phyloP scores from a whole-genome alignment of 371 early-diverging fungal genomes.

The Mucor plumbeus region DNA sequence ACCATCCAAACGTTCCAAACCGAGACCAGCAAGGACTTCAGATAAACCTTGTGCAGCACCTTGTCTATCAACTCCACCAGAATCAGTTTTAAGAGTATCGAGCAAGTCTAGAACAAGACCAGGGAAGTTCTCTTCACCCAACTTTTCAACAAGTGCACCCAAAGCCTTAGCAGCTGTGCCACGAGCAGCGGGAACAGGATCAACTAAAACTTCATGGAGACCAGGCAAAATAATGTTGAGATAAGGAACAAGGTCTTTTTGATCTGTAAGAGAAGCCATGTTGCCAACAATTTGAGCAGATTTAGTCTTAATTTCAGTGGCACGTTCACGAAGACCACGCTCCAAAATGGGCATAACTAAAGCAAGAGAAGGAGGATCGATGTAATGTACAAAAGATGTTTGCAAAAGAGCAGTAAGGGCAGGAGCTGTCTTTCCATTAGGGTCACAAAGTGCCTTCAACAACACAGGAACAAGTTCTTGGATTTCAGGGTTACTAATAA shows the following conservation, averaged over 20 bases:
- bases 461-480: constrained; percentile 87
- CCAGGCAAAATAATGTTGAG: constrained; percentile 82
- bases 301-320: constrained; percentile 89
- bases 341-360: constrained; percentile 93
- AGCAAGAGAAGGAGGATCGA: constrained; percentile 96
- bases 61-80: constrained; percentile 92
- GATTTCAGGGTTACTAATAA: constrained; percentile 97
- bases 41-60: constrained; percentile 98
- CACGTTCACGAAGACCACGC: constrained; percentile 91
- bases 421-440: constrained; percentile 80
- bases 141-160: constrained; percentile 88
- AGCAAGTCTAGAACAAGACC: constrained; percentile 86
- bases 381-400: constrained; percentile 96
- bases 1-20: constrained; percentile 85
- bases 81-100: constrained; percentile 82
- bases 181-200: constrained; percentile 96
- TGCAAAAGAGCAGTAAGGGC: constrained; percentile 87
- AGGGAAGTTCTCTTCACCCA: constrained; percentile 95
- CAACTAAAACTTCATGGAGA: constrained; percentile 88
- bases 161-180: constrained; percentile 93
- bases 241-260: constrained; percentile 90
- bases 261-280: constrained; percentile 93
- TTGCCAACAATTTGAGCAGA: constrained; percentile 97
- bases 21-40: constrained; percentile 92
- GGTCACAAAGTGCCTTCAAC: constrained; percentile 89